Base-by-base conservation (phyloP, 2,329 filamentous ascomycete species). In the Fusarium sp. region DNA sequence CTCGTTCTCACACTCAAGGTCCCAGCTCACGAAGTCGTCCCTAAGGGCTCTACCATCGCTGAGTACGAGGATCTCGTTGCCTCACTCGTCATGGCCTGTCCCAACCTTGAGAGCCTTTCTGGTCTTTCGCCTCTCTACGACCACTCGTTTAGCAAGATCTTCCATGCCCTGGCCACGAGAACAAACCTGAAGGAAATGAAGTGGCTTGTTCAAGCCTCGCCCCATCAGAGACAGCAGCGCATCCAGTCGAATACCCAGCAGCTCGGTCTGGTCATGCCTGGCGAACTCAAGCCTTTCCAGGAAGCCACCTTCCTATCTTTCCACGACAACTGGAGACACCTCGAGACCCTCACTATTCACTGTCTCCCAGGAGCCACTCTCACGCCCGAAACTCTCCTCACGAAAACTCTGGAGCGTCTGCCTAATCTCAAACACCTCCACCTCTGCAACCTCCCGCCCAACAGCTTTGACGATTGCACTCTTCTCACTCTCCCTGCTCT, bases 31-130 rank as follows among this genome's bases (percentile, higher is more conserved):
- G 82, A 84, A 8, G 68, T 82, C 13, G 81, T 82, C 1, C 78
- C 80, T 29, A 77, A 75, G 27, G 71, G 73, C 15, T 74, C 66
- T 65, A 69, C 22, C 78, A 79, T 79, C 20, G 84, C 85, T 38
- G 81, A 85, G 47, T 90, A 91, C 72, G 83, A 88, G 63, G 84
- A 89, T 69, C 76, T 88, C 5, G 82, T 90, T 3, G 88, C 88
- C 0, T 85, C 88, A 8, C 78, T 91, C 25, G 82, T 91, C 61
- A 89, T 90, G 88, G 85, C 87, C 0, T 91, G 88, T 60, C 89
- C 89, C 4, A 90, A 91, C 68, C 80, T 91, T 13, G 88, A 91
- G 78, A 82, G 83, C 52, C 79, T 91, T 9, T 79, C 83, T 13
- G 88, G 88, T 1, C 85, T 86, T 41, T 82, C 86, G 58, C 82